Evolutionary conservation across 1,284 basidiomycete species (phyloP).

Genomic region (Cryptococcus deneoformans): DNA sequence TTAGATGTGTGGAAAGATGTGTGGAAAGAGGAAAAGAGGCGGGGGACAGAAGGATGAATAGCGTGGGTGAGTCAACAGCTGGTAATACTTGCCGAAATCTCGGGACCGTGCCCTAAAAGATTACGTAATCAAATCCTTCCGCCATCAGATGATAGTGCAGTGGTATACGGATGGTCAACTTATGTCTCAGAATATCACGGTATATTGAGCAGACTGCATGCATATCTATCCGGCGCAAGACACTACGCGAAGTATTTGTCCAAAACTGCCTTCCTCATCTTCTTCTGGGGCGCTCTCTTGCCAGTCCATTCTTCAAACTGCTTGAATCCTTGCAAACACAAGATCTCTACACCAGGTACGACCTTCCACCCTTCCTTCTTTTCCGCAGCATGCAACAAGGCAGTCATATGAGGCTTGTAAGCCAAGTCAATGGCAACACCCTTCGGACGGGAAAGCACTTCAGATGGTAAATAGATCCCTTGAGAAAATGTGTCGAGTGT

Average conservation of each 20-base stretch:
- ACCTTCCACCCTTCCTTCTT: slow-evolving; percentile 60
- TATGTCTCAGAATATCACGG: too few species aligned
- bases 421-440: slow-evolving; percentile 89
- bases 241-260: slow-evolving; percentile 33
- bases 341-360: slow-evolving; percentile 75
- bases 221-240: neutral
- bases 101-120: too few species aligned
- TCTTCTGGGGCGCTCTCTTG: slow-evolving; percentile 49
- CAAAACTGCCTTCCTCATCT: slow-evolving; percentile 51
- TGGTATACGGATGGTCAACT: too few species aligned
- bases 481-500: slow-evolving; percentile 43
- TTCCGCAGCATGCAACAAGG: slow-evolving; percentile 46
- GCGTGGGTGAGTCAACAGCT: too few species aligned
- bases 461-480: slow-evolving; percentile 58
- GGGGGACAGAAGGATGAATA: too few species aligned
- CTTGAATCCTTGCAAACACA: slow-evolving; percentile 80
- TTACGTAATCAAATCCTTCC: too few species aligned
- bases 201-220: too few species aligned
- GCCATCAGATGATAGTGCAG: neutral
- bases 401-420: slow-evolving; percentile 68
- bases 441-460: slow-evolving; percentile 44
- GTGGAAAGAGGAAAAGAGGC: too few species aligned
- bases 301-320: slow-evolving; percentile 82
- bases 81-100: too few species aligned
- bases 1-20: too few species aligned